These are phyloP conservation scores for Cytospora leucostoma DNA, from an alignment of 2,329 filamentous ascomycete genomes.

Conservation along the genomic window DNA sequence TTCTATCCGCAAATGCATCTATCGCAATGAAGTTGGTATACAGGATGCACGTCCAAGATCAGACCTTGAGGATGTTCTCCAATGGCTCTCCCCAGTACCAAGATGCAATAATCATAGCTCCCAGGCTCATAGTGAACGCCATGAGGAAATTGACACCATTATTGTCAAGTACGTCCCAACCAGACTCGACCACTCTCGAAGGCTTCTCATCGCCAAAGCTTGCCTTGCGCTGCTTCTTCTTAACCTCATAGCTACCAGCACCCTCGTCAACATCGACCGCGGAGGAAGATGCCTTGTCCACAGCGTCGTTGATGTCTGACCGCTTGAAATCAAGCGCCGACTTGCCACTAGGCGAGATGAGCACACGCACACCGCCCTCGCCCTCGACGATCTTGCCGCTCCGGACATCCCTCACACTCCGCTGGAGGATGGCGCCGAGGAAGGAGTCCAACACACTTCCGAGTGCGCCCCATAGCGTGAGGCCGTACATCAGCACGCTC, in stretches of 20 bases:
- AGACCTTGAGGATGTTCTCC: slow-evolving; percentile 42
- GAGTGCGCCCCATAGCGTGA: slow-evolving; percentile 72
- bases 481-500: slow-evolving; percentile 50
- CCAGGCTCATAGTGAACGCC: slow-evolving; percentile 78
- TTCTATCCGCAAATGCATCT: not conserved
- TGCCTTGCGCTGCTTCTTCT: slow-evolving; percentile 51
- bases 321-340: slow-evolving; percentile 38
- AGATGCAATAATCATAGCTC: slow-evolving; percentile 67
- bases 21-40: not conserved
- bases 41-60: slow-evolving; percentile 16
- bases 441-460: slow-evolving; percentile 88
- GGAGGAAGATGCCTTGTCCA: slow-evolving; percentile 39
- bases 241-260: slow-evolving; percentile 49
- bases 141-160: slow-evolving; percentile 95
- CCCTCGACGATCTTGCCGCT: slow-evolving; percentile 89
- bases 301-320: slow-evolving; percentile 44
- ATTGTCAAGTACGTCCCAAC: slow-evolving; percentile 79
- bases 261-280: slow-evolving; percentile 38
- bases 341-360: slow-evolving; percentile 36
- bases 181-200: slow-evolving; percentile 66
- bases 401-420: slow-evolving; percentile 79
- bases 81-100: slow-evolving; percentile 63
- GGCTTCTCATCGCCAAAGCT: slow-evolving; percentile 59
- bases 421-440: slow-evolving; percentile 81
- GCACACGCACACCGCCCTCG: slow-evolving; percentile 57